Conservation (phyloP, 306 rosid genomes). For the Begonia loranthoides region DNA sequence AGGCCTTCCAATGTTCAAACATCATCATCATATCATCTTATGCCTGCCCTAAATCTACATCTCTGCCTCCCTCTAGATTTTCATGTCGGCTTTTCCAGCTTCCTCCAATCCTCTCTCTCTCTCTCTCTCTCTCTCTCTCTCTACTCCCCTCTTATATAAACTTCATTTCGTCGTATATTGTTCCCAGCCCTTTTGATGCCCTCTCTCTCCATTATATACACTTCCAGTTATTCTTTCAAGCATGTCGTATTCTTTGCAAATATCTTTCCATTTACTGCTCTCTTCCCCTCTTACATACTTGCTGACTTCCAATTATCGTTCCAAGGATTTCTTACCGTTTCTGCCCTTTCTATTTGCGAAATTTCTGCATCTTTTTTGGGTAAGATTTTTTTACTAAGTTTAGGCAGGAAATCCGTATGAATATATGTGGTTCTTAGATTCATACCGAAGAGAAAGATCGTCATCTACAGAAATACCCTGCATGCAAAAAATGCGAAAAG, state of each 20-base stretch:
- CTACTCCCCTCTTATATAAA: neutral
- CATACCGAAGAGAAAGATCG: too few species aligned
- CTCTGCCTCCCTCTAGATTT: neutral
- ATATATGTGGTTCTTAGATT: too few species aligned
- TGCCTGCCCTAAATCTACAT: constrained; percentile 1
- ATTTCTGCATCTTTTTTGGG: neutral
- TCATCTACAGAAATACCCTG: too few species aligned
- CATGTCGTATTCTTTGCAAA: too few species aligned
- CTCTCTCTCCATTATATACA: neutral
- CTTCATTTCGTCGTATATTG: neutral
- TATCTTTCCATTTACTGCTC: neutral
- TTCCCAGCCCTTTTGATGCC: neutral
- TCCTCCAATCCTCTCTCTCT: neutral
- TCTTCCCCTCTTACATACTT: neutral
- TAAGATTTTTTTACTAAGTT: neutral
- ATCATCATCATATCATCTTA: neutral
- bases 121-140: neutral
- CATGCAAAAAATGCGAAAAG: too few species aligned
- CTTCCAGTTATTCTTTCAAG: too few species aligned
- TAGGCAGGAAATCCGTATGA: too few species aligned
- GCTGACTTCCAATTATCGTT: too few species aligned
- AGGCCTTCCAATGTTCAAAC: neutral
- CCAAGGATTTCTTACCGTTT: neutral
- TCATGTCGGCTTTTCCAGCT: neutral
- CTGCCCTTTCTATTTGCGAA: neutral